Conservation (phyloP, 768 basidiomycete species). For the Xerocomellus chrysenteron region DNA sequence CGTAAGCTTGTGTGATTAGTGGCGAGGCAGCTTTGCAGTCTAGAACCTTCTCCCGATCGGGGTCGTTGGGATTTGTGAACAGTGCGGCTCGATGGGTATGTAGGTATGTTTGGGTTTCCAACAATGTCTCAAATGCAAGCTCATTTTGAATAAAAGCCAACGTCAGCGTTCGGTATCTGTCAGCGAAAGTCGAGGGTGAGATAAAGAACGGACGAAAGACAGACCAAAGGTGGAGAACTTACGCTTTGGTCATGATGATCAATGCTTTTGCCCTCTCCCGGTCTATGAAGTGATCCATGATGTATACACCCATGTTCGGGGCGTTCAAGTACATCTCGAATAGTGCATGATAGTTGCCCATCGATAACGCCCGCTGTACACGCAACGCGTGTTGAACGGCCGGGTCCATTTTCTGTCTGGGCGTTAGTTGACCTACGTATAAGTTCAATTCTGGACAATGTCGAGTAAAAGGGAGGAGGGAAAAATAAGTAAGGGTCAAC, state of each 20-base stretch:
- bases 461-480: neutral
- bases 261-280: conserved; percentile 86
- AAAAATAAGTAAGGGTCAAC: neutral
- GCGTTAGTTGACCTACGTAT: conserved; percentile 96
- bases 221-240: conserved; percentile 34
- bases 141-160: conserved; percentile 75
- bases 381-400: conserved; percentile 87
- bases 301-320: conserved; percentile 97
- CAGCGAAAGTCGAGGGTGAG: neutral
- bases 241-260: conserved; percentile 93
- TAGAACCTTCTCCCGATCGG: conserved; percentile 62
- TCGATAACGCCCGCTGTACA: conserved; percentile 85
- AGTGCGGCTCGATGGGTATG: conserved; percentile 62
- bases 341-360: conserved; percentile 92
- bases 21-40: conserved; percentile 67
- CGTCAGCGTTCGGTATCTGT: conserved; percentile 80
- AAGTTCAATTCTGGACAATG: conserved; percentile 79
- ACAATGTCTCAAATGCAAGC: conserved; percentile 75
- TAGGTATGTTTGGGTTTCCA: conserved; percentile 69
- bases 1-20: conserved; percentile 62
- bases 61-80: conserved; percentile 62
- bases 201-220: neutral
- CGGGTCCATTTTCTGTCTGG: conserved; percentile 76
- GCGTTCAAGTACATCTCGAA: conserved; percentile 82
- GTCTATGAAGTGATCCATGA: conserved; percentile 98